phyloP scores from a whole-genome alignment of 805 yeast genomes.

The Wickerhamiella sorbophila region DNA sequence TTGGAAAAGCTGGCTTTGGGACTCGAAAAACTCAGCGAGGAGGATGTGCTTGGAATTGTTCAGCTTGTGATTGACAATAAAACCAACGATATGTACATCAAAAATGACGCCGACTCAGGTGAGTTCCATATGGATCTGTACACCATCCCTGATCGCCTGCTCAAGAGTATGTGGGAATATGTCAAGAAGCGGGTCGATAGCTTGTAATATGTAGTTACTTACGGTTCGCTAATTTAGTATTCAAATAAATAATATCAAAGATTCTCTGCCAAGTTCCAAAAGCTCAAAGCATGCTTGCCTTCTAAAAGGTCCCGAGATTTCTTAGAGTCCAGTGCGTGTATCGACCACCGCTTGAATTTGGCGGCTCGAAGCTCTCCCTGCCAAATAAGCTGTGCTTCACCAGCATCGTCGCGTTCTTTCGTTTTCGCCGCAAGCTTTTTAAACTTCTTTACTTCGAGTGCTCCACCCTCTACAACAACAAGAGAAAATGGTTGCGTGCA shows the following conservation, averaged over 20 bases:
- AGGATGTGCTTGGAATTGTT: conserved; percentile 84
- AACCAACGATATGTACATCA: conserved; percentile 88
- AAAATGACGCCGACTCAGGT: conserved; percentile 91
- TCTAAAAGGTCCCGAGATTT: background rate
- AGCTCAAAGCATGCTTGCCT: background rate
- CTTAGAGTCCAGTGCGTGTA: conserved; percentile 23
- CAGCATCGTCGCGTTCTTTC: background rate
- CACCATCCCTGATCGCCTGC: conserved; percentile 79
- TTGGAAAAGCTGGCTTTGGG: conserved; percentile 84
- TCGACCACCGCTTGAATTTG: conserved; percentile 56
- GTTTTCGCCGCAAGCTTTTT: conserved; percentile 31
- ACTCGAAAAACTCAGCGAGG: conserved; percentile 75
- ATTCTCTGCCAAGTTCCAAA: background rate
- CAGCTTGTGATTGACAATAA: conserved; percentile 96
- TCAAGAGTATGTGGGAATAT: conserved; percentile 89
- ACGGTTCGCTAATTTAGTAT: background rate
- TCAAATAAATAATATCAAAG: too few species aligned
- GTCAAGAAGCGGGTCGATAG: conserved; percentile 49
- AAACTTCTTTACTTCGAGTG: conserved; percentile 44
- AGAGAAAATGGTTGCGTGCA: conserved; percentile 31
- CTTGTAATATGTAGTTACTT: background rate
- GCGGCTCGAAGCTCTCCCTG: conserved; percentile 45
- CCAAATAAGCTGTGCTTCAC: conserved; percentile 43
- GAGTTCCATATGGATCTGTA: conserved; percentile 93
- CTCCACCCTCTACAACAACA: conserved; percentile 64